Base-by-base conservation (phyloP, 2,329 filamentous ascomycete genomes). In the Penicillium crustosum region DNA sequence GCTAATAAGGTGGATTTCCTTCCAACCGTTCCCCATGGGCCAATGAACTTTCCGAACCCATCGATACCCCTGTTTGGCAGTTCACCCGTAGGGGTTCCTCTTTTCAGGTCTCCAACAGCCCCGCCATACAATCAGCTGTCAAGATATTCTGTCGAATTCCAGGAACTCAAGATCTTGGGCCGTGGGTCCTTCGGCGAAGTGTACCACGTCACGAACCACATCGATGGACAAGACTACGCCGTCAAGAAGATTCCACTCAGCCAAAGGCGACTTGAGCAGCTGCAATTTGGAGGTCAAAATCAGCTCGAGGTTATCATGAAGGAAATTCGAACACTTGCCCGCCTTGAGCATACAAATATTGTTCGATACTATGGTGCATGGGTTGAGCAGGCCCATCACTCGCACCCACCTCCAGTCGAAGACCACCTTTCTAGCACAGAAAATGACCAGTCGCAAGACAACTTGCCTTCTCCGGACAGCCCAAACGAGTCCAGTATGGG, bases 101-200 rank as follows among this genome's bases (percentile, higher is more conserved):
- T 75, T 8, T 69, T 74, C 35, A 66, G 67, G 21, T 45, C 61
- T 10, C 68, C 66, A 5, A 49, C 66, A 27, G 61, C 53, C 23
- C 66, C 61, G 25, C 63, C 64, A 23, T 59, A 61, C 47, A 69
- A 68, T 53, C 62, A 61, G 9, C 62, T 72, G 36, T 78, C 79
- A 42, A 75, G 80, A 43, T 84, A 83, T 64, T 68, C 74, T 4
- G 74, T 76, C 38, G 82, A 82, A 59, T 85, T 82, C 58, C 74
- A 78, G 21, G 81, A 86, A 61, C 67, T 86, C 13, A 78, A 77
- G 19, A 67, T 85, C 1, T 77, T 89, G 3, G 86, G 86, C 2
- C 86, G 82, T 67, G 87, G 87, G 15, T 87, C 86, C 0, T 89
- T 87, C 66, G 86, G 86, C 1, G 80, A 81, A 38, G 87, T 89